Conservation (phyloP, 176 grass and related monocot genomes). For the Carex parvula region DNA sequence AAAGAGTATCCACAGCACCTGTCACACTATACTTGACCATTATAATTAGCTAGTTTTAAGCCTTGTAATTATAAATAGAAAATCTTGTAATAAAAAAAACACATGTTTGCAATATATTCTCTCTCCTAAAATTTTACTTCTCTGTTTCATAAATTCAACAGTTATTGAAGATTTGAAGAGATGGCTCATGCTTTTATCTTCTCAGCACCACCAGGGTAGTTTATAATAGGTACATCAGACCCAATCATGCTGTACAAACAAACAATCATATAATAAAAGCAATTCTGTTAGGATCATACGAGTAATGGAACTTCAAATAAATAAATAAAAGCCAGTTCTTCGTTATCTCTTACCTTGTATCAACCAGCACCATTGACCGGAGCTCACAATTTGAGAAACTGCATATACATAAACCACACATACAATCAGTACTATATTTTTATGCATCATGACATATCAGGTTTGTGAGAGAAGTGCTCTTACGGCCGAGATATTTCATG, state of each 20-base stretch:
- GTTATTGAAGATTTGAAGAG: neutral
- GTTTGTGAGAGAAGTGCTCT: neutral
- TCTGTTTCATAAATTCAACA: too few species aligned
- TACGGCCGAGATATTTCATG: conserved; percentile 58
- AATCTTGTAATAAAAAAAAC: too few species aligned
- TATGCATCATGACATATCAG: neutral
- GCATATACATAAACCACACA: conserved; percentile 10
- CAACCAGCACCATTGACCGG: conserved; percentile 62
- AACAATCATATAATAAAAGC: conserved; percentile 1
- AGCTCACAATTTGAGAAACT: conserved; percentile 89
- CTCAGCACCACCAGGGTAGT: conserved; percentile 41
- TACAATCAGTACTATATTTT: neutral
- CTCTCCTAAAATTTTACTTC: too few species aligned
- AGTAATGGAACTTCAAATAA: neutral
- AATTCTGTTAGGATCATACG: conserved; percentile 8
- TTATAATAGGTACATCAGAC: conserved; percentile 24
- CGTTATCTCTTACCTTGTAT: conserved; percentile 46
- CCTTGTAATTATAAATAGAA: too few species aligned
- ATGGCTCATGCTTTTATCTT: neutral
- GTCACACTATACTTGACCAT: too few species aligned
- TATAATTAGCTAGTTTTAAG: too few species aligned
- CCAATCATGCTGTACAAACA: conserved; percentile 51
- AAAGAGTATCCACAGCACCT: too few species aligned
- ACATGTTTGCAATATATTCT: too few species aligned
- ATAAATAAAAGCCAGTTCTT: neutral